Percentiles rank a stretch among this genome's conserved stretches.
phyloP scores from a whole-genome alignment of 1,284 basidiomycete genomes.

The Cryptococcus wingfieldii region DNA sequence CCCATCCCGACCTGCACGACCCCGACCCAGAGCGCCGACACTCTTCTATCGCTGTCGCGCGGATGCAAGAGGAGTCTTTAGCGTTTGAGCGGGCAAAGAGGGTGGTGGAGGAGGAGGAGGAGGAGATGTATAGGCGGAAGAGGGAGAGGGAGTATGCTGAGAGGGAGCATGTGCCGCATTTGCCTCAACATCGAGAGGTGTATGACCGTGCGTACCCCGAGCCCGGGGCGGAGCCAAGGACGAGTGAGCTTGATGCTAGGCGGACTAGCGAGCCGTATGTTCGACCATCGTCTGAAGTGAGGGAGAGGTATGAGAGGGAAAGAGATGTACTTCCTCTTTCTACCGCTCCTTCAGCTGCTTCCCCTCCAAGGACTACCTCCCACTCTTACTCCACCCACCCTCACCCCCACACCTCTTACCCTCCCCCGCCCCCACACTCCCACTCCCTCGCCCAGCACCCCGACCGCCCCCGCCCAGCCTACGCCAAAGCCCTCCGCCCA shows the following conservation, averaged over 20 bases:
- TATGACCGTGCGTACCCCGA: not conserved
- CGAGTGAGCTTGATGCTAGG: too few species aligned
- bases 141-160: not conserved
- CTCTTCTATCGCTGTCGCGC: not conserved
- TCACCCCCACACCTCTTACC: not conserved
- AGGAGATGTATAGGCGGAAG: not conserved
- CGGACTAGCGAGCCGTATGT: too few species aligned
- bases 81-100: not conserved
- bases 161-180: not conserved
- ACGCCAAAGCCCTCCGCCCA: conserved; percentile 15
- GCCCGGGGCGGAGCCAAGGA: too few species aligned
- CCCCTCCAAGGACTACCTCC: not conserved
- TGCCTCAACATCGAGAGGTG: not conserved
- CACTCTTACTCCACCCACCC: not conserved
- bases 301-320: too few species aligned
- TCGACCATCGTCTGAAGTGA: too few species aligned
- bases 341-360: not conserved
- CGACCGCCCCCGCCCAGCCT: not conserved
- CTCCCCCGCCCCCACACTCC: not conserved
- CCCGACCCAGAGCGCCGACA: not conserved
- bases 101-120: not conserved
- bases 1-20: too few species aligned
- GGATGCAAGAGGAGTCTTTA: not conserved
- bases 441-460: not conserved
- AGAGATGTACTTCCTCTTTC: not conserved